These are phyloP conservation scores for Galerina sulciceps DNA, from an alignment of 768 basidiomycete genomes.

Conservation along the genomic window DNA sequence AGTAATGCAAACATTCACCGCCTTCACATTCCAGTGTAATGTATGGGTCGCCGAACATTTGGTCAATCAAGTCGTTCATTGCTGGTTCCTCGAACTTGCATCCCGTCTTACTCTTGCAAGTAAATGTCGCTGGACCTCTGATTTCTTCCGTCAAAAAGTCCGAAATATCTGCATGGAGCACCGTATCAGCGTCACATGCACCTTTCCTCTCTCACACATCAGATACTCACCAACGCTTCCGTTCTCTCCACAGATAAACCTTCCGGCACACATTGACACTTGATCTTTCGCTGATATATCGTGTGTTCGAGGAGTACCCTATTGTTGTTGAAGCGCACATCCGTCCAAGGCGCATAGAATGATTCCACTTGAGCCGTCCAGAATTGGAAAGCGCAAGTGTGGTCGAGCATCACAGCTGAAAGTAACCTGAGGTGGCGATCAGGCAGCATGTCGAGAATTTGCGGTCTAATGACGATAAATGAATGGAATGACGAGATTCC, in stretches of 20 bases:
- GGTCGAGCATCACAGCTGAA: conserved; percentile 81
- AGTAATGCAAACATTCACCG: conserved; percentile 93
- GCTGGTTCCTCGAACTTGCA: conserved; percentile 95
- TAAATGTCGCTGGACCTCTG: conserved; percentile 88
- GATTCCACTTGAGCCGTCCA: conserved; percentile 96
- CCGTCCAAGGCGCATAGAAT: conserved; percentile 85
- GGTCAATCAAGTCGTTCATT: conserved; percentile 94
- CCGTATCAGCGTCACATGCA: background rate
- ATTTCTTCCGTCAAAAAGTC: conserved; percentile 93
- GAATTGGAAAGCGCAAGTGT: conserved; percentile 93
- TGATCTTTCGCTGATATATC: conserved; percentile 77
- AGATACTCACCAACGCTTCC: conserved; percentile 84
- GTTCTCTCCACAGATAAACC: conserved; percentile 95
- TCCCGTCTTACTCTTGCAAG: conserved; percentile 69
- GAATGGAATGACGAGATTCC: background rate
- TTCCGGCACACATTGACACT: conserved; percentile 93
- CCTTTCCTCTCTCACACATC: background rate
- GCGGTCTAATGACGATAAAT: conserved; percentile 57
- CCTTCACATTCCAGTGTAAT: conserved; percentile 88
- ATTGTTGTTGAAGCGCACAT: conserved; percentile 53
- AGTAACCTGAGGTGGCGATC: conserved; percentile 94
- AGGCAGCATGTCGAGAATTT: conserved; percentile 94
- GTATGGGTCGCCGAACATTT: conserved; percentile 89
- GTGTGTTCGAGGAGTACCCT: conserved; percentile 76
- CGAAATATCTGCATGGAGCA: conserved; percentile 71